Evolutionary conservation across 2,329 filamentous ascomycete genomes (phyloP).

Genomic region (Dactylellina drechsleri): DNA sequence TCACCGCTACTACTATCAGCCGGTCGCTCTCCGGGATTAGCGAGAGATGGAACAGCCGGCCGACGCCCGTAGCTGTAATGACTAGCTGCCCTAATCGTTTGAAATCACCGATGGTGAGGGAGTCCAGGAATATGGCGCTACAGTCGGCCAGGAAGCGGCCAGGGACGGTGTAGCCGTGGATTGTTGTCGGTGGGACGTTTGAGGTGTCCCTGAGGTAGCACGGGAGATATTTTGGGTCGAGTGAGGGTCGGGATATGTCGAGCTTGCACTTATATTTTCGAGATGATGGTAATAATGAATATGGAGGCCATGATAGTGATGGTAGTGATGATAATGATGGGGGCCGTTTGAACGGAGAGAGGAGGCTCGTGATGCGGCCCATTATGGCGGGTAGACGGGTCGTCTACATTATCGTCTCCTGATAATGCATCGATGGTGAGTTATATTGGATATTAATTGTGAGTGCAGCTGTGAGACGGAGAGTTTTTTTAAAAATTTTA

Average conservation of each 20-base stretch:
- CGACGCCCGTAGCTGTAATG: slow-evolving; percentile 24
- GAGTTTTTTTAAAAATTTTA: background rate
- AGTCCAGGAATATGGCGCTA: slow-evolving; percentile 30
- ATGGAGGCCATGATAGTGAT: too few relatives aligned
- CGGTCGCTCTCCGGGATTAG: slow-evolving; percentile 32
- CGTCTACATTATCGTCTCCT: background rate
- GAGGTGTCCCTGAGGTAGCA: slow-evolving; percentile 14
- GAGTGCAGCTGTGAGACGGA: background rate
- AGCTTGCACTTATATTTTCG: slow-evolving; percentile 7
- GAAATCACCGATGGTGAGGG: slow-evolving; percentile 39
- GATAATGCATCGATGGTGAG: background rate
- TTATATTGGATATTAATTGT: background rate
- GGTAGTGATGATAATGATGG: background rate
- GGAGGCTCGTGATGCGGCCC: slow-evolving; percentile 13
- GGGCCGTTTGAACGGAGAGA: slow-evolving; percentile 16
- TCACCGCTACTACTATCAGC: slow-evolving; percentile 34
- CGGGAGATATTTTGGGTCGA: slow-evolving; percentile 14
- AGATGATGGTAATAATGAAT: too few relatives aligned
- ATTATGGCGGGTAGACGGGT: background rate
- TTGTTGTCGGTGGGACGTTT: slow-evolving; percentile 6
- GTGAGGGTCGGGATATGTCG: slow-evolving; percentile 22
- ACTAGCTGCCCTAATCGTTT: slow-evolving; percentile 27
- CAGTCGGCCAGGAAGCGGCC: slow-evolving; percentile 20
- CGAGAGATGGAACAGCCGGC: slow-evolving; percentile 22
- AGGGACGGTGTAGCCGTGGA: slow-evolving; percentile 41